Base-by-base conservation (phyloP, 2,329 filamentous ascomycete genomes). In the Stagonosporopsis vannaccii region DNA sequence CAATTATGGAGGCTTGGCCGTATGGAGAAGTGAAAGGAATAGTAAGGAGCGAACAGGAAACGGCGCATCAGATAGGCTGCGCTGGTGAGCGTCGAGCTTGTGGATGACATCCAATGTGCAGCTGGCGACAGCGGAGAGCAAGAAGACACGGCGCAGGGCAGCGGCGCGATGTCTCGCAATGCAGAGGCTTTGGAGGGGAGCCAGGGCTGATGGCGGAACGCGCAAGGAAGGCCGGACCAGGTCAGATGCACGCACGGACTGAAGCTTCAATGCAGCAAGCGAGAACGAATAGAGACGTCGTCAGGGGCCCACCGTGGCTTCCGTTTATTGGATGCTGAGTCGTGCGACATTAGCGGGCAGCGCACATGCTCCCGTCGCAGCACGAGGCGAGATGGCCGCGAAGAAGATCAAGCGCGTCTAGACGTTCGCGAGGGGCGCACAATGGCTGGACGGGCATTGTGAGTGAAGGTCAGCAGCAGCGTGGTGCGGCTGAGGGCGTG, bases 41-140 rank as follows among this genome's bases (percentile, higher is more conserved):
- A 43, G 48, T 48, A 66, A 64, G 48, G 64, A 67, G 57, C 35
- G 65, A 58, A 67, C 47, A 45, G 51, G 60, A 62, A 57, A 41
- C 50, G 57, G 52, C 50, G 40, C 30, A 56, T 48, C 50, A 50
- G 42, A 55, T 51, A 49, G 48, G 51, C 46, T 52, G 62, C 50
- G 53, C 44, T 60, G 54, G 51, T 58, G 62, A 71, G 70, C 71
- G 48, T 75, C 69, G 62, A 70, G 71, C 71, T 64, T 65, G 61
- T 40, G 33, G 51, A 48, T 60, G 57, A 60, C 56, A 61, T 35
- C 44, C 51, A 45, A 49, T 57, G 61, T 56, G 54, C 61, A 60
- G 58, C 56, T 50, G 60, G 39, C 44, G 59, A 52, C 50, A 52
- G 53, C 60, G 57, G 57, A 62, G 65, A 68, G 37, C 36, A 54